Base-by-base conservation (phyloP, 2,329 filamentous ascomycete species). In the Pezicula neosporulosa region DNA sequence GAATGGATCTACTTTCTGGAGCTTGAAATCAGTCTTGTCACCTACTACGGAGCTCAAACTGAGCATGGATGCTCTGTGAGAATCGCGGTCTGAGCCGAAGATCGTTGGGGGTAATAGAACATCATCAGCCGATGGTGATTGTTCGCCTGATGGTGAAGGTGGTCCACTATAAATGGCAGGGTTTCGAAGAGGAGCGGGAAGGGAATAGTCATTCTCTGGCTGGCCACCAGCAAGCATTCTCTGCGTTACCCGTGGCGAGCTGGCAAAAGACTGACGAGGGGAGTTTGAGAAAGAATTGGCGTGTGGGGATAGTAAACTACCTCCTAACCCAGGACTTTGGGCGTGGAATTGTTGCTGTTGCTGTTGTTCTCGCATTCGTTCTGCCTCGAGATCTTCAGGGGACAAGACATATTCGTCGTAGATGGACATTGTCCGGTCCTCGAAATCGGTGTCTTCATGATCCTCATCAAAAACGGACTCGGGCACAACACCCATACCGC, bases 1-100 rank as follows among this genome's bases (percentile, higher is more conserved):
- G 68, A 82, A 83, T 2, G 83, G 83, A 58, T 84, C 82, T 0
- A 87, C 80, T 51, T 85, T 82, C 62, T 87, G 83, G 13, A 86
- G 74, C 54, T 80, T 77, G 62, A 78, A 83, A 60, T 84, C 77
- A 48, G 77, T 78, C 62, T 83, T 82, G 53, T 81, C 80, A 16
- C 82, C 80, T 19, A 85, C 73, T 27, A 86, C 75, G 1, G 53
- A 55, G 41, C 50, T 52, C 18, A 53, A 70, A 27, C 78, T 82
- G 24, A 85, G 70, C 4, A 44, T 44, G 27, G 42, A 44, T 28
- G 42, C 42, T 28, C 42, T 24, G 21, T 44, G 42, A 15, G 42
- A 44, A n/a, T 24, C 42, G 24, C 27, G 42, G 10, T 44, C 42
- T 3, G 42, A 44, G 2, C 42, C 42, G 28, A 44, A 44, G 7